Conservation (phyloP, 257 asterid species). For the Solanum virginianum region DNA sequence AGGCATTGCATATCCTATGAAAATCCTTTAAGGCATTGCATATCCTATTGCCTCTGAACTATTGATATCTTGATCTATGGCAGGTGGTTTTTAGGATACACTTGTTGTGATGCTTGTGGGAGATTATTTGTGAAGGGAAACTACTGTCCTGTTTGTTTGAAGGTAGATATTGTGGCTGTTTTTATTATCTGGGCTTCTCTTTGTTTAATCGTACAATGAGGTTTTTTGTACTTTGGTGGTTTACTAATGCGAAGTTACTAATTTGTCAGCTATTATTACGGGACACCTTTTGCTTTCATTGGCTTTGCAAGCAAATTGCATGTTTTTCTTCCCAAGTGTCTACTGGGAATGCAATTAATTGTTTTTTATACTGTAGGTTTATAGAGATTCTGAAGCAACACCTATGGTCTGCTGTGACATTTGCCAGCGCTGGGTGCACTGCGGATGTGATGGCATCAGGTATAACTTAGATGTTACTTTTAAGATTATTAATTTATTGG, state of each 20-base stretch:
- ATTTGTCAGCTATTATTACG: neutral
- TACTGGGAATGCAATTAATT: neutral
- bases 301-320: too few species aligned
- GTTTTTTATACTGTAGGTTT: conserved; percentile 46
- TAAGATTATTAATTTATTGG: neutral
- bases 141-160: conserved; percentile 95
- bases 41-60: neutral
- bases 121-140: conserved; percentile 93
- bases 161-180: conserved; percentile 28
- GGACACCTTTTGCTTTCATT: too few species aligned
- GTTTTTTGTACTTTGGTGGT: neutral
- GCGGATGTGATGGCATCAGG: conserved; percentile 98
- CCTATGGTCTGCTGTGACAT: conserved; percentile 99
- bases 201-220: neutral
- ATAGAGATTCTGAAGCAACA: conserved; percentile 96
- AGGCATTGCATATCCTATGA: neutral
- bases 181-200: neutral
- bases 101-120: conserved; percentile 99
- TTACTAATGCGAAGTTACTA: neutral
- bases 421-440: conserved; percentile 98
- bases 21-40: neutral
- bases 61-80: conserved; percentile 8
- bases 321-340: too few species aligned
- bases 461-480: conserved; percentile 8
- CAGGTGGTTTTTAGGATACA: conserved; percentile 99